These are phyloP conservation scores for Rhodotorula graminis DNA, from an alignment of 768 basidiomycete species.

Conservation along the genomic window DNA sequence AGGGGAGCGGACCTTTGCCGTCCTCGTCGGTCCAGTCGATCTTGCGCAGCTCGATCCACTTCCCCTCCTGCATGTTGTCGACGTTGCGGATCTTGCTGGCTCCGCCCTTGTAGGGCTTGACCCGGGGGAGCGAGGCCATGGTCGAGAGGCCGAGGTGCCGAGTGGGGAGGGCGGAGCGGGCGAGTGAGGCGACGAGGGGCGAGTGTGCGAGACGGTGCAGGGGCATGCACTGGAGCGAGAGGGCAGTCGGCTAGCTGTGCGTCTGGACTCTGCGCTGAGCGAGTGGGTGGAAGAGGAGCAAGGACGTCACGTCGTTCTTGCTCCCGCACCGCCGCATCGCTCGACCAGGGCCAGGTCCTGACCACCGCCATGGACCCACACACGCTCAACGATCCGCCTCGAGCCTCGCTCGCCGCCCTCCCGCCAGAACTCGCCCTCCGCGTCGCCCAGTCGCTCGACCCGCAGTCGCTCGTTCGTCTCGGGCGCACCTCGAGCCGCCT, in stretches of 20 bases:
- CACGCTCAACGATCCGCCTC: not conserved
- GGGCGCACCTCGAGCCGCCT: not conserved
- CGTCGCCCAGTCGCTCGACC: constrained; percentile 12
- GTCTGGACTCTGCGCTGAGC: too few species aligned
- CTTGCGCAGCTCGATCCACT: constrained; percentile 76
- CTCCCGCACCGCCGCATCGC: not conserved
- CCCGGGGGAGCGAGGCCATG: constrained; percentile 1
- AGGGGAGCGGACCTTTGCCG: constrained; percentile 50
- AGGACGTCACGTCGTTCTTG: not conserved
- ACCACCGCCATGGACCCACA: not conserved
- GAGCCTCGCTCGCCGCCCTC: not conserved
- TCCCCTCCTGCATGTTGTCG: constrained; percentile 20
- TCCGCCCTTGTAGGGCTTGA: constrained; percentile 17
- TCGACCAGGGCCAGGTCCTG: not conserved
- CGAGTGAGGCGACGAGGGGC: not conserved
- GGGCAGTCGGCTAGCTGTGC: too few species aligned
- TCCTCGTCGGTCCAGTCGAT: constrained; percentile 73
- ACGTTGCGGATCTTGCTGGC: constrained; percentile 12
- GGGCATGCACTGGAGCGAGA: not conserved
- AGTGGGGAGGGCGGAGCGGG: not conserved
- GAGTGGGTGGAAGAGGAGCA: too few species aligned
- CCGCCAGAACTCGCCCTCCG: constrained; percentile 30
- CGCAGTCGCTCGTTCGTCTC: constrained; percentile 19
- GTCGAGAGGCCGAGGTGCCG: not conserved
- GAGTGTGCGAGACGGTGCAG: not conserved